Conservation (phyloP, 2,329 filamentous ascomycete species). For the Penicillium griseofulvum region DNA sequence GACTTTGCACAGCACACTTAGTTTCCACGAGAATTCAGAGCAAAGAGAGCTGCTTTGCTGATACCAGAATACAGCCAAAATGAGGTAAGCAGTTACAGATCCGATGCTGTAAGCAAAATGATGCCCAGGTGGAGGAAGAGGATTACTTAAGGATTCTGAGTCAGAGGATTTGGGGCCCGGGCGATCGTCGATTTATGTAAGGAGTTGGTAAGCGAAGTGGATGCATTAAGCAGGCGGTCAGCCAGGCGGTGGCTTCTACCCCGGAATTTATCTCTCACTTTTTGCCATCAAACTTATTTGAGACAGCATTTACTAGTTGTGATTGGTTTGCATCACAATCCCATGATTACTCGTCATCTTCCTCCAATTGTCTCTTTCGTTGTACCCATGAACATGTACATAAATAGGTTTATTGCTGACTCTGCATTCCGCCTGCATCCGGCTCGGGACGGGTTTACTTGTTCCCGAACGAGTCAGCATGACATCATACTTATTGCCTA, state of each 20-base stretch:
- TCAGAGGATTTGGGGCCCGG: constrained; percentile 8
- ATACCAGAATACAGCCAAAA: constrained; percentile 20
- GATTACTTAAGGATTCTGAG: constrained; percentile 24
- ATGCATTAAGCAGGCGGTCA: neutral
- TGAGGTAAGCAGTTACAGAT: constrained; percentile 28
- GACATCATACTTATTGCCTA: neutral
- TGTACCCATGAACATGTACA: neutral
- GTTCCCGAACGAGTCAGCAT: neutral
- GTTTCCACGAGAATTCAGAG: constrained; percentile 4
- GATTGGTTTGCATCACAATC: neutral
- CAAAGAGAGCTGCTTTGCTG: constrained; percentile 13
- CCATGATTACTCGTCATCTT: neutral
- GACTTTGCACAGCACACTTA: neutral
- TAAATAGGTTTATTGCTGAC: neutral
- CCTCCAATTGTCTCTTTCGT: neutral
- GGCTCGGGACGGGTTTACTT: neutral
- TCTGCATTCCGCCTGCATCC: neutral
- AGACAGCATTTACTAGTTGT: neutral
- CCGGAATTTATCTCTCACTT: neutral
- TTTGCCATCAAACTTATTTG: neutral
- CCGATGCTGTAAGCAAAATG: constrained; percentile 37
- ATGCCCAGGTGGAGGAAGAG: constrained; percentile 7
- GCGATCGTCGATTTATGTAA: constrained; percentile 7
- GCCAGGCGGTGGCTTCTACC: neutral
- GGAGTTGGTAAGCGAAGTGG: constrained; percentile 1